phyloP scores from a whole-genome alignment of 1,284 basidiomycete genomes.

The Malassezia caprae region DNA sequence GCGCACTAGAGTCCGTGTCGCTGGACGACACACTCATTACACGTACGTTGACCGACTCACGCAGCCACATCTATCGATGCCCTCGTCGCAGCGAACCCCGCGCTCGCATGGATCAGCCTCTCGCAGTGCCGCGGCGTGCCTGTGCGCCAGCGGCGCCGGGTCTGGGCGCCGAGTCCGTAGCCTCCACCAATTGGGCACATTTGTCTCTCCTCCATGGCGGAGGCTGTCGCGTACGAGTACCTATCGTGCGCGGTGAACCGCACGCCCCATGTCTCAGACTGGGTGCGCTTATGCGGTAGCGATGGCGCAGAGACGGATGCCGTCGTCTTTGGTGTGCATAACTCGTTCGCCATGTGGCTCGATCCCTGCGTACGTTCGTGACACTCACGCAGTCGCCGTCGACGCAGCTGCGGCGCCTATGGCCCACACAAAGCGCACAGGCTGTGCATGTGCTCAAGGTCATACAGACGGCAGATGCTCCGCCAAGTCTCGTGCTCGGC shows the following conservation, averaged over 20 bases:
- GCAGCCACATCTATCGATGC: background rate
- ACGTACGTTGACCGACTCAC: background rate
- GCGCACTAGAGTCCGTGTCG: background rate
- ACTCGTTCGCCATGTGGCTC: conserved; percentile 29
- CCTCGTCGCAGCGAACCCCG: conserved; percentile 5
- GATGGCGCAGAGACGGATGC: background rate
- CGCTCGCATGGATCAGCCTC: conserved; percentile 7
- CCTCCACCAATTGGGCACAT: background rate
- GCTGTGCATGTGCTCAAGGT: conserved; percentile 12
- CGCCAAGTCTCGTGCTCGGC: conserved; percentile 23
- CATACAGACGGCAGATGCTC: background rate
- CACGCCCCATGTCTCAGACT: conserved; percentile 35
- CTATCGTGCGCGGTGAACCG: conserved; percentile 39
- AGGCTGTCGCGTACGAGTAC: conserved; percentile 25
- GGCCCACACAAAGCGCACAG: background rate
- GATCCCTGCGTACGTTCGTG: background rate
- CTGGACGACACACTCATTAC: conserved; percentile 16
- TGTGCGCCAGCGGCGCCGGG: conserved; percentile 10
- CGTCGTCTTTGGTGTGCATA: conserved; percentile 36
- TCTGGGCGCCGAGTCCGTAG: background rate
- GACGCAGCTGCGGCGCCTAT: background rate
- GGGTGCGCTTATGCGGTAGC: conserved; percentile 18
- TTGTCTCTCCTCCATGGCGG: conserved; percentile 14
- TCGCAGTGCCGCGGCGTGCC: conserved; percentile 19
- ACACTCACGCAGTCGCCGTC: background rate